Base-by-base conservation (phyloP, 164 flowering plant genomes). In the Chimonanthus praecox region DNA sequence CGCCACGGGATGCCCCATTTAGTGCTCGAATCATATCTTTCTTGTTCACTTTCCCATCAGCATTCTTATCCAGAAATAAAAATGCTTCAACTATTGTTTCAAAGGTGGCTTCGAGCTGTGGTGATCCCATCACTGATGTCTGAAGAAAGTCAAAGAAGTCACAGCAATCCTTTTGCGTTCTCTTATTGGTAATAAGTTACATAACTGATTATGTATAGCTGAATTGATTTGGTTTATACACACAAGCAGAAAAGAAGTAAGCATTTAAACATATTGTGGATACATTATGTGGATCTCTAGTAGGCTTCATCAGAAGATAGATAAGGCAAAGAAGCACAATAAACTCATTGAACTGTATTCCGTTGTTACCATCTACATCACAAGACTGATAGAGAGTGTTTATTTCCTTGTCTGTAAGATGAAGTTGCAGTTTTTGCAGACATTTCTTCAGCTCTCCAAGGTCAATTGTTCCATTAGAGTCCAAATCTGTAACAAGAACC, bases 41-140 rank as follows among this genome's bases (percentile, higher is more conserved):
- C 84, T 84, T 89, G 83, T 87, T 86, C 79, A 92, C 82, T 78
- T 84, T 88, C 16, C 97, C 94, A 69, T 89, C 88, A 2, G 89
- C 87, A 77, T 90, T 87, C 71, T 88, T 89, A 68, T 92, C 97
- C 7, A 92, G 84, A 80, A 89, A 90, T 79, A 88, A 73, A 80
- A 92, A 92, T 71, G 86, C 91, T 80, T 88, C 87, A 47, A 92
- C 74, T 11, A 90, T 82, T 9, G 92, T 78, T 65, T 88, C 85
- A 47, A 92, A 90, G 64, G 85, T 87, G 43, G 89, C 86, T 74
- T 85, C 87, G 7, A 88, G 80, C 75, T 83, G 73, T 16, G 87
- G 86, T 18, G 80, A 82, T 46, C 82, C 87, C 79, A 80, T 71
- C 74, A 71, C 78, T 64, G 82, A 83, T 70, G 77, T 74, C 90